Base-by-base conservation (phyloP, 2,329 filamentous ascomycete genomes). In the Ustulina deusta region DNA sequence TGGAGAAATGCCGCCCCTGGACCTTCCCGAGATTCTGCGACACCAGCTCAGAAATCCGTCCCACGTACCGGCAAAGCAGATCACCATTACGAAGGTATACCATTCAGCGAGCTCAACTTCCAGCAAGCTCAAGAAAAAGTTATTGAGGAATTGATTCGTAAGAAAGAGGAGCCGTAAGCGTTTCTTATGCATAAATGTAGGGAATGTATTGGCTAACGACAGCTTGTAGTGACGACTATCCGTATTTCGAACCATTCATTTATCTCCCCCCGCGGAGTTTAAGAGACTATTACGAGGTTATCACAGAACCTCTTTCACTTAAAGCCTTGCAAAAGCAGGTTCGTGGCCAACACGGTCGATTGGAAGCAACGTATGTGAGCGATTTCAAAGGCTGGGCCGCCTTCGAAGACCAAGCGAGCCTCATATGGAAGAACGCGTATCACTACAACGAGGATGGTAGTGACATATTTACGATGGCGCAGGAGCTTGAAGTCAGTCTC, bases 361-460 rank as follows among this genome's bases (percentile, higher is more conserved):
- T 87, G 48, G 87, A 89, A 29, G 84, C 88, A 6, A 91, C 90
- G 0, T 86, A 86, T 1, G 74, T 85, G 4, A 89, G 84, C 56
- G 89, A 93, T 55, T 93, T 94, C 80, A 94, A 93, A 78, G 91
- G 84, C 58, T 97, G 94, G 94, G 86, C 89, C 64, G 86, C 89
- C 0, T 93, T 97, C 72, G 93, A 93, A 77, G 90, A 94, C 61
- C 92, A 92, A 75, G 86, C 93, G 13, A 92, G 90, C 74, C 85
- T 93, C 60, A 89, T 97, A 49, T 97, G 94, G 94, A 87, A 86
- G 56, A 97, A 97, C 79, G 93, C 94, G 0, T 91, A 90, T 75
- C 91, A 91, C 66, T 97, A 95, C 83, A 97, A 97, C 73, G 93
- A 97, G 78, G 94, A 97, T 76, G 92, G 91, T 3, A 97, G 94